Evolutionary conservation across 495 filamentous ascomycete genomes (phyloP).

Genomic region (Trichoderma asperelloides): DNA sequence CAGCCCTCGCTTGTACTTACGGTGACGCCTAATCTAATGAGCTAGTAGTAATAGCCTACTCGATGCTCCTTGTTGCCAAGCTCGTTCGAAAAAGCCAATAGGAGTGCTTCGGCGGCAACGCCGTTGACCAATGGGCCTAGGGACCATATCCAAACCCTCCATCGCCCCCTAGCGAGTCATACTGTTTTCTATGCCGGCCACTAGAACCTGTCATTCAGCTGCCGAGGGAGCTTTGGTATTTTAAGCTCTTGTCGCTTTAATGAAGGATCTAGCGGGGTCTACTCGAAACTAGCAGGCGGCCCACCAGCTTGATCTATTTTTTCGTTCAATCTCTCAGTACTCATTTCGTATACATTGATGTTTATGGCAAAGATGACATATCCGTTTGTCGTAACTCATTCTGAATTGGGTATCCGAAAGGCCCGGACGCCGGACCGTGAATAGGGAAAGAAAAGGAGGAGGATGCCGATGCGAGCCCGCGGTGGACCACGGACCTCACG

Average conservation of each 20-base stretch:
- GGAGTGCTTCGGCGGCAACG: background rate
- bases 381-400: background rate
- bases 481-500: background rate
- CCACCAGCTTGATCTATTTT: background rate
- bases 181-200: background rate
- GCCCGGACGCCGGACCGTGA: background rate
- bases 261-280: background rate
- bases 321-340: background rate
- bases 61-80: background rate
- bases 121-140: background rate
- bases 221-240: background rate
- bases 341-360: background rate
- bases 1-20: too few species aligned
- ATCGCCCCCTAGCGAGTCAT: slow-evolving; percentile 6
- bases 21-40: too few species aligned
- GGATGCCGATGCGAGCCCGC: background rate
- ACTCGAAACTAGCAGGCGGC: background rate
- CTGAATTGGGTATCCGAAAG: background rate
- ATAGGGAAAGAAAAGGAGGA: background rate
- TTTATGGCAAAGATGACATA: background rate
- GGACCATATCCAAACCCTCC: background rate
- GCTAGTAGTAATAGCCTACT: background rate
- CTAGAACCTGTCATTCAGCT: slow-evolving; percentile 1
- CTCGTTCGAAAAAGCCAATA: background rate
- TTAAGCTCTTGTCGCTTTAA: background rate